A percentile compares a stretch with the other conserved stretches of the same genome.
phyloP scores from a whole-genome alignment of 352 stramenopile species.

The Phytophthora meadii region DNA sequence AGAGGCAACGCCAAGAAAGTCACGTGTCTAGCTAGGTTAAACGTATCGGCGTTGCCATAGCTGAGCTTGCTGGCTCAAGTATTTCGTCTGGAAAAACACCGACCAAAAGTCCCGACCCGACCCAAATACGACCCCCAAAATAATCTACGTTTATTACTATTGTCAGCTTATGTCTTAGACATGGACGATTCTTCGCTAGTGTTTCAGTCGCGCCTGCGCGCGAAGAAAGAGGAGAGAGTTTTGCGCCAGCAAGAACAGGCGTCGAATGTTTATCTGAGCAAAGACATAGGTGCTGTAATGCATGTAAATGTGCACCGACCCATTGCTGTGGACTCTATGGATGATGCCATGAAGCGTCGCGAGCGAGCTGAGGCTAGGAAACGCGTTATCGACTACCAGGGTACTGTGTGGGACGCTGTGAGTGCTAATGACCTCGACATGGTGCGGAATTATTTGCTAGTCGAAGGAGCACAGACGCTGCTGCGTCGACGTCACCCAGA shows the following conservation, averaged over 20 bases:
- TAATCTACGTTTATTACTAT: too few species aligned
- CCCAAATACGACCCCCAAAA: too few species aligned
- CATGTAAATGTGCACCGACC: constrained; percentile 8
- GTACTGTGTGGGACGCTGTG: constrained; percentile 66
- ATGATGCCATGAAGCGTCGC: constrained; percentile 44
- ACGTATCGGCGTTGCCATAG: too few species aligned
- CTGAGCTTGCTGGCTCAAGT: too few species aligned
- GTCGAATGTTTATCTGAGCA: not conserved
- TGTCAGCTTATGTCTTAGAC: too few species aligned
- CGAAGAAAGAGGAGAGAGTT: constrained; percentile 66
- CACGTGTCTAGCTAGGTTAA: too few species aligned
- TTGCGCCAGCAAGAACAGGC: constrained; percentile 27
- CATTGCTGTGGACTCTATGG: constrained; percentile 12
- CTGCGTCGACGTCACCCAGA: constrained; percentile 51
- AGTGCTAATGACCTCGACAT: constrained; percentile 52
- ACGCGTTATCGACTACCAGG: constrained; percentile 57
- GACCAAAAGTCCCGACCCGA: too few species aligned
- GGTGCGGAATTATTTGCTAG: constrained; percentile 66
- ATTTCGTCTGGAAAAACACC: too few species aligned
- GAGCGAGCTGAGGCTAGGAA: constrained; percentile 65
- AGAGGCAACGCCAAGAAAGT: too few species aligned
- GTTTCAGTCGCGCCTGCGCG: constrained; percentile 63
- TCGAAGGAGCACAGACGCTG: constrained; percentile 59
- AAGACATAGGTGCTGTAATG: constrained; percentile 2
- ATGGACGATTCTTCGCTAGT: constrained; percentile 4